Evolutionary conservation across 768 basidiomycete species (phyloP).

Genomic region (Amanita fuliginea): DNA sequence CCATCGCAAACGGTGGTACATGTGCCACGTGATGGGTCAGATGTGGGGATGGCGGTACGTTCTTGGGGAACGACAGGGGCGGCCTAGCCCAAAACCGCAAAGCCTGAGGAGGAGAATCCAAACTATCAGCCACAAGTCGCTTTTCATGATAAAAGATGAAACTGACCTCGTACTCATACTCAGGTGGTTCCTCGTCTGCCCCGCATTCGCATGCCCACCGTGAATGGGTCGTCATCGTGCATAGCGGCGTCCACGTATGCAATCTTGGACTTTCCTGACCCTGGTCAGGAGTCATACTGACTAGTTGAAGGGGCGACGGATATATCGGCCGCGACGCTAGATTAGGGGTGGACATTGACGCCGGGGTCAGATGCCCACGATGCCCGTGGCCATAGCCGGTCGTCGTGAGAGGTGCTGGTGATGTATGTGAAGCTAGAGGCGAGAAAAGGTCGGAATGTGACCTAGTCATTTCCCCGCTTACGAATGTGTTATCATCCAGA

Average conservation of each 20-base stretch:
- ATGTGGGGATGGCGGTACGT: not conserved
- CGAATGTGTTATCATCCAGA: conserved; percentile 4
- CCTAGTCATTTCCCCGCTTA: not conserved
- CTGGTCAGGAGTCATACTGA: not conserved
- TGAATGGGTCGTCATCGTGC: not conserved
- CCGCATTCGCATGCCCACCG: not conserved
- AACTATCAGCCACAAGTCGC: too few species aligned
- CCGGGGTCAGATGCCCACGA: not conserved
- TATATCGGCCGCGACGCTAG: conserved; percentile 1
- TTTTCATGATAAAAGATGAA: too few species aligned
- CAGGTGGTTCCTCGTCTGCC: not conserved
- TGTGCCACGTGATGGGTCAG: not conserved
- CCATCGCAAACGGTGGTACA: not conserved
- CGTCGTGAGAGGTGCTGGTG: not conserved
- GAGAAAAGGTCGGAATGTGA: not conserved
- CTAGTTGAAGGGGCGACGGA: not conserved
- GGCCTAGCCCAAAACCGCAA: not conserved
- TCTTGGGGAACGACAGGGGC: not conserved
- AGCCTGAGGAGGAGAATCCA: not conserved
- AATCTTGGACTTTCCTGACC: not conserved
- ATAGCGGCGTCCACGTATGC: not conserved
- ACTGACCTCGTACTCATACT: conserved; percentile 1
- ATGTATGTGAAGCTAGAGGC: not conserved
- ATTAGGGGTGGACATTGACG: conserved; percentile 1
- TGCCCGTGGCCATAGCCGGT: not conserved